Percentiles rank a stretch among this genome's conserved stretches.
Evolutionary conservation across 2,329 filamentous ascomycete genomes (phyloP).

Genomic region (Ustilaginoidea virens): DNA sequence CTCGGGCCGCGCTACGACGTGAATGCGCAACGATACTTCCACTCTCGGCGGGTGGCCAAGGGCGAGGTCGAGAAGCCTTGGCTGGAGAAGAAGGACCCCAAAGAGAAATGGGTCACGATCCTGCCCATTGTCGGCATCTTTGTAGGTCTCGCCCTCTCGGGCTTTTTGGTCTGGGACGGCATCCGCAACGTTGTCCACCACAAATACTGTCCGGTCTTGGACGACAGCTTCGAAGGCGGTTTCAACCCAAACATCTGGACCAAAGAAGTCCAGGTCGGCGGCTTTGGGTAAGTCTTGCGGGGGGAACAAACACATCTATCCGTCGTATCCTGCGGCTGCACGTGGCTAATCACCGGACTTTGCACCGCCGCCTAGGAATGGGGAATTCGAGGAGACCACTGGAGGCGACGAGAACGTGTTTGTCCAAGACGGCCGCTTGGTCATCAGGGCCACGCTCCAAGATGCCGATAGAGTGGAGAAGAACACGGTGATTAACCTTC

Average conservation of each 20-base stretch:
- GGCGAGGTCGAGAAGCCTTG: conserved; percentile 64
- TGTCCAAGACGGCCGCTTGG: conserved; percentile 49
- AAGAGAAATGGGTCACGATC: conserved; percentile 77
- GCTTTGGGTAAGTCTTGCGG: conserved; percentile 55
- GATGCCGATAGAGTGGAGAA: conserved; percentile 49
- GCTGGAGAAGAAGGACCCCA: conserved; percentile 56
- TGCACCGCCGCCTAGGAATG: conserved; percentile 49
- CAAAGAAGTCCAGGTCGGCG: conserved; percentile 59
- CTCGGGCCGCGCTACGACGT: conserved; percentile 20
- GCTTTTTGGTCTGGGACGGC: conserved; percentile 62
- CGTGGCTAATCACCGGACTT: too few relatives aligned
- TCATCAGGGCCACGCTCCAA: conserved; percentile 67
- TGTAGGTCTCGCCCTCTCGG: conserved; percentile 52
- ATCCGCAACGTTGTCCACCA: conserved; percentile 56
- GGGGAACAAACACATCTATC: too few relatives aligned
- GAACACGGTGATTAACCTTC: conserved; percentile 53
- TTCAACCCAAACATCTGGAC: conserved; percentile 51
- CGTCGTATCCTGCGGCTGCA: too few relatives aligned
- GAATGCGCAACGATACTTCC: conserved; percentile 45
- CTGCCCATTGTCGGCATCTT: conserved; percentile 58
- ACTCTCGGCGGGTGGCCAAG: conserved; percentile 57
- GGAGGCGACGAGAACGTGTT: conserved; percentile 58
- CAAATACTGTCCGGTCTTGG: conserved; percentile 54
- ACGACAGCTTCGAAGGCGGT: conserved; percentile 47
- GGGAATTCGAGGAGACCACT: conserved; percentile 69